phyloP scores from a whole-genome alignment of 371 early-diverging fungal species.

The Dichotomocladium elegans region DNA sequence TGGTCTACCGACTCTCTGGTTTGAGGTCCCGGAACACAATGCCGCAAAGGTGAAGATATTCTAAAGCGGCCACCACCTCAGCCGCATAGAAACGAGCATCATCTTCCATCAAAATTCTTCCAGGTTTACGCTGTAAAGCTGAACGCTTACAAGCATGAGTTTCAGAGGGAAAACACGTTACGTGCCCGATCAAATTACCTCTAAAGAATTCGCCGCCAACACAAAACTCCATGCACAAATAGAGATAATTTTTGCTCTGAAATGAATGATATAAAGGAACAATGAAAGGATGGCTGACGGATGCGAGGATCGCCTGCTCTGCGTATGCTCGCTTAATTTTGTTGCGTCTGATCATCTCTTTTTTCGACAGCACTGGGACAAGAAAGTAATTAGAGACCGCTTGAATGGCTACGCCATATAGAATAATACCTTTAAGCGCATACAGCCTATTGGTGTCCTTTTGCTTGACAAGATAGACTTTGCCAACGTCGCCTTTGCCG shows the following conservation, averaged over 20 bases:
- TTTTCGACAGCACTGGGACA: slow-evolving; percentile 89
- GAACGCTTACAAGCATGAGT: too few species aligned
- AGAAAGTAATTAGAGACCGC: slow-evolving; percentile 9
- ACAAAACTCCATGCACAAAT: slow-evolving; percentile 98
- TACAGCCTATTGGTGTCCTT: slow-evolving; percentile 72
- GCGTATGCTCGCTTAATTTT: slow-evolving; percentile 93
- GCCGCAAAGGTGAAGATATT: slow-evolving; percentile 91
- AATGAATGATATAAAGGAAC: slow-evolving; percentile 96
- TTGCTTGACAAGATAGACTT: slow-evolving; percentile 80
- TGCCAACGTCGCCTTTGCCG: slow-evolving; percentile 92
- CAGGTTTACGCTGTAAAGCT: slow-evolving; percentile 74
- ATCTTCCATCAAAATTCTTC: slow-evolving; percentile 72
- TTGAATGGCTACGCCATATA: background rate
- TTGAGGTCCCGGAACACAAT: slow-evolving; percentile 97
- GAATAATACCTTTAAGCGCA: slow-evolving; percentile 73
- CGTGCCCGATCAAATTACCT: too few species aligned
- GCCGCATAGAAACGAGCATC: slow-evolving; percentile 95
- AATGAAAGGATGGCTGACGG: slow-evolving; percentile 94
- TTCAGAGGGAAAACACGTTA: too few species aligned
- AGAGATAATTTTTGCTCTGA: slow-evolving; percentile 90
- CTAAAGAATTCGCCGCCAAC: slow-evolving; percentile 97
- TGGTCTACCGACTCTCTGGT: slow-evolving; percentile 81
- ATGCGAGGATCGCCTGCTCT: slow-evolving; percentile 93
- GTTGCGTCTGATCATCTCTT: slow-evolving; percentile 92
- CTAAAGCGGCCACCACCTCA: slow-evolving; percentile 89